Evolutionary conservation across 345 rosid species (phyloP), one percentile per base, ranked within the genome.

Genomic region (Psidium guajava): DNA sequence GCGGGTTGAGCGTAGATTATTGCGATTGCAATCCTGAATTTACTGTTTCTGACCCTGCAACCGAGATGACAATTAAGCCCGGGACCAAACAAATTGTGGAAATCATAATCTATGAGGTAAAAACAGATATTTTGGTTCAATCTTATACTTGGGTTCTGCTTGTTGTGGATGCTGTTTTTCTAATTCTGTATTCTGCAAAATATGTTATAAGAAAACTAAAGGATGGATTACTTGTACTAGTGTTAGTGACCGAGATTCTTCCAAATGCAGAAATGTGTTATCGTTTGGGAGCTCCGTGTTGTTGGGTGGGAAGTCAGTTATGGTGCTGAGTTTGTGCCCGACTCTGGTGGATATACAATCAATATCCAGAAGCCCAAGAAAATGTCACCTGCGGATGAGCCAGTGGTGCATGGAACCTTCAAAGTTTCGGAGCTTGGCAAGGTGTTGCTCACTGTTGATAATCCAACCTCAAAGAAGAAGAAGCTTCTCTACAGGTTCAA

Each of bases 221-320:
- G 77, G 47, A 64, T 64, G 77, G 77, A 64, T 64, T 64, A 53
- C 32, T 51, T 27, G 27, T 50, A n/a, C 25, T 74, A 73, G 21
- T 57, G 85, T 82, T 69, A 8, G 77, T 69, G 77, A 69, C 24
- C 16, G 44, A 69, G 77, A 69, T 69, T 32, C 21, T 69, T 69
- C 44, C 24, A 44, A 64, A 57, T 89, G 88, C 91, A 96, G 98
- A 93, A 89, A 93, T 96, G 99, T 87, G 87, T 90, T 51, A 88
- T 94, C n/a, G 92, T 92, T 77, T 96, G 98, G 98, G 98, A 96
- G 90, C 55, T 94, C 82, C 92, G 98, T 42, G 99, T 95, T 14
- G 95, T 94, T 44, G 99, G 97, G 36, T 96, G 99, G 99, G 98
- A 95, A 82, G 96, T 95, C 88, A 94, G 91, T 87, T 94, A 91